phyloP scores from a whole-genome alignment of 352 stramenopile genomes.

The Pythium dissimile region DNA sequence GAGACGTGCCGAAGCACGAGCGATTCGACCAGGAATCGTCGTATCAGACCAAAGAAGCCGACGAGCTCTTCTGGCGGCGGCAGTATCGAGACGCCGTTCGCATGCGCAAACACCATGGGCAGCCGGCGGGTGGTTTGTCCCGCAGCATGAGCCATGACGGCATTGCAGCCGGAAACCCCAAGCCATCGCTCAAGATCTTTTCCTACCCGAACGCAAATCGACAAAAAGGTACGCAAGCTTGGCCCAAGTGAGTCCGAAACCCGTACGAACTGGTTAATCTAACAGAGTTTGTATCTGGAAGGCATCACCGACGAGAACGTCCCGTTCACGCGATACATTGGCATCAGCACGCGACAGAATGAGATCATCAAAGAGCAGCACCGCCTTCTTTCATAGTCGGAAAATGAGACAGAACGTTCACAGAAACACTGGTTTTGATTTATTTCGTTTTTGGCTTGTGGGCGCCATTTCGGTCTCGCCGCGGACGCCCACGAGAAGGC shows the following conservation, averaged over 20 bases:
- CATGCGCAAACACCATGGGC: slow-evolving; percentile 26
- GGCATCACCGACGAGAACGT: slow-evolving; percentile 58
- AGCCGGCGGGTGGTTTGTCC: background rate
- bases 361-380: slow-evolving; percentile 79
- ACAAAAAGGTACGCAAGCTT: slow-evolving; percentile 25
- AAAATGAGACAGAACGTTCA: background rate
- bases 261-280: background rate
- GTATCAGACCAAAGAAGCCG: slow-evolving; percentile 26
- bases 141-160: background rate
- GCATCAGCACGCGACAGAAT: slow-evolving; percentile 64
- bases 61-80: slow-evolving; percentile 28
- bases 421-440: no score
- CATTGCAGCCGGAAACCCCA: background rate
- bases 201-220: slow-evolving; percentile 48
- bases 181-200: slow-evolving; percentile 72
- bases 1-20: slow-evolving; percentile 22
- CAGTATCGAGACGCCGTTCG: slow-evolving; percentile 30
- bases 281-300: background rate
- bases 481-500: background rate
- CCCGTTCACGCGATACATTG: slow-evolving; percentile 68
- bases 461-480: no score
- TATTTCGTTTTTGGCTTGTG: no score
- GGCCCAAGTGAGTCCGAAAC: background rate
- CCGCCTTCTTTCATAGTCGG: slow-evolving; percentile 40
- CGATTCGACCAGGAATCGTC: slow-evolving; percentile 28